A percentile compares a stretch with the other conserved stretches of the same genome.
These are phyloP conservation scores for Pueraria montana DNA, from an alignment of 306 rosid species.

Conservation along the genomic window DNA sequence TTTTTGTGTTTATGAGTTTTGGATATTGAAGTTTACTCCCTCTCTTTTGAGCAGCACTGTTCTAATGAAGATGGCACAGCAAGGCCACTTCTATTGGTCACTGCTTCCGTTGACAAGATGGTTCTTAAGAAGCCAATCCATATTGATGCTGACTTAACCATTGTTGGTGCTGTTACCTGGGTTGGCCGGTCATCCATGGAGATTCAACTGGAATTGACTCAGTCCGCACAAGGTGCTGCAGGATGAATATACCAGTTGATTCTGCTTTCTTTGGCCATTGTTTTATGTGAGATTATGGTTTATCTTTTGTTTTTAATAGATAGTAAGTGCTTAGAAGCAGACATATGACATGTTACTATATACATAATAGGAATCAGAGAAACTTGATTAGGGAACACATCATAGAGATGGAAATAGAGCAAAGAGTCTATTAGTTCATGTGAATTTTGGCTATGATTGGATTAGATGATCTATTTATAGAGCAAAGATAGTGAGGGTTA, in stretches of 20 bases:
- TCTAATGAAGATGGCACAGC: slow-evolving; percentile 70
- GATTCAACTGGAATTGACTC: slow-evolving; percentile 76
- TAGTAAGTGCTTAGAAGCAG: slow-evolving; percentile 19
- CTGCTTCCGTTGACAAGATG: slow-evolving; percentile 90
- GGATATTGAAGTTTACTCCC: background rate
- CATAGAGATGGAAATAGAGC: background rate
- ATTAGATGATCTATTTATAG: background rate
- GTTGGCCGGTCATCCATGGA: slow-evolving; percentile 89
- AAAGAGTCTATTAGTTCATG: background rate
- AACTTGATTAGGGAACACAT: background rate
- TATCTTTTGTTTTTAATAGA: slow-evolving; percentile 1
- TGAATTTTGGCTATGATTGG: background rate
- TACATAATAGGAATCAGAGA: background rate
- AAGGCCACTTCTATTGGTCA: slow-evolving; percentile 75
- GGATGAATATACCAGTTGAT: background rate
- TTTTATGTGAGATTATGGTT: background rate
- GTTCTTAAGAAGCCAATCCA: slow-evolving; percentile 72
- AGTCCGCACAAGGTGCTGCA: slow-evolving; percentile 57
- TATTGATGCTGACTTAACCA: slow-evolving; percentile 64
- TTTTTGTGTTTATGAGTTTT: background rate
- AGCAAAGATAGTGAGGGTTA: background rate
- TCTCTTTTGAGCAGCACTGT: slow-evolving; percentile 65
- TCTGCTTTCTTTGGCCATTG: slow-evolving; percentile 33
- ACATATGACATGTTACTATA: slow-evolving; percentile 3
- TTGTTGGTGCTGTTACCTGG: slow-evolving; percentile 91